A percentile compares a stretch with the other conserved stretches of the same genome.
phyloP scores from a whole-genome alignment of 768 basidiomycete genomes.

The Sarcomyxa edulis region DNA sequence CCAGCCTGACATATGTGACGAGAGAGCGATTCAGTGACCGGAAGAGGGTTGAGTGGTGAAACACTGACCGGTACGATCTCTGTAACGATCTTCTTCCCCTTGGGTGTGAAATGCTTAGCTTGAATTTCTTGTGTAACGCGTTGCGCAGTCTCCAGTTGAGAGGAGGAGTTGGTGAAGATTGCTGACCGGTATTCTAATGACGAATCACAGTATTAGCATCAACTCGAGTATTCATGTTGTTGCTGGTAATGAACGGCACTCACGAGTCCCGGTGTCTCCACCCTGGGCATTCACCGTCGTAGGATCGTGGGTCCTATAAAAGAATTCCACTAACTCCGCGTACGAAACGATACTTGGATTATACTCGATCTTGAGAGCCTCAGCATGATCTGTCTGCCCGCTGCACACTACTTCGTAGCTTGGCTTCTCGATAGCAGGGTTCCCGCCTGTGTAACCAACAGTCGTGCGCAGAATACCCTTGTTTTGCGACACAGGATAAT shows the following conservation, averaged over 20 bases:
- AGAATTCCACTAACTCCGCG: constrained; percentile 86
- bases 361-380: constrained; percentile 81
- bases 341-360: constrained; percentile 75
- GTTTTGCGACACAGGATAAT: constrained; percentile 62
- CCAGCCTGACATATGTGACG: no score
- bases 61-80: constrained; percentile 55
- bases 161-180: constrained; percentile 74
- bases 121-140: constrained; percentile 80
- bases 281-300: constrained; percentile 81
- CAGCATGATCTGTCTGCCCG: constrained; percentile 83
- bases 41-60: no score
- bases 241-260: constrained; percentile 26
- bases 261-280: constrained; percentile 71
- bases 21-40: no score
- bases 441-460: constrained; percentile 80
- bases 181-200: constrained; percentile 87
- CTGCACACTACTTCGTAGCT: constrained; percentile 71
- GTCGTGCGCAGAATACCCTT: constrained; percentile 70
- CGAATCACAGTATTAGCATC: no score
- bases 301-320: constrained; percentile 91
- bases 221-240: no score
- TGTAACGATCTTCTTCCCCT: constrained; percentile 71
- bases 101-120: constrained; percentile 75
- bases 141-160: constrained; percentile 67
- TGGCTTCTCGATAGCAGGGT: constrained; percentile 46